Base-by-base conservation (phyloP, 306 rosid species). In the Vachellia collinsii region DNA sequence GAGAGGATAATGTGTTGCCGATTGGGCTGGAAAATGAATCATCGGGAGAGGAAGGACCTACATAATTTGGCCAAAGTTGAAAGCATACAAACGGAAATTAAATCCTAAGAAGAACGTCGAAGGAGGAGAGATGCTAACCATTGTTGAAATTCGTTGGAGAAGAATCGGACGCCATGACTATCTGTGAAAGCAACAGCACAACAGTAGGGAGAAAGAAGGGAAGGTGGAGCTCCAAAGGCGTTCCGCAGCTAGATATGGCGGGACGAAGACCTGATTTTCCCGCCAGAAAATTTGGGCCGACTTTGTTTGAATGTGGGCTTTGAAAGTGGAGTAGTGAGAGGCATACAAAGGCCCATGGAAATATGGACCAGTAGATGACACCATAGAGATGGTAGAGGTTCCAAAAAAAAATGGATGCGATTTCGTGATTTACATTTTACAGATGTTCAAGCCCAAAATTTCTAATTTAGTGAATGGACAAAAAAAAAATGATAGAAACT, bases 21-120 rank as follows among this genome's bases (percentile, higher is more conserved):
- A 94, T 86, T n/a, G 97, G 97, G 71, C 97, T 94, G 20, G 98
- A 92, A 34, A 78, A 79, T n/a, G 90, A 90, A 79, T 92, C 97
- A 36, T 91, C 94, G 1, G 97, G 97, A 6, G 98, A 94, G 0
- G 98, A 91, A 70, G 97, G 91, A 17, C 90, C 98, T 94, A 85
- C 25, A 70, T 62, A 14, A 50, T 70, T 58, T 36, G 4, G 58
- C 42, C 1, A 58, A 77, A n/a, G 6, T 51, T 42, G 42, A 48
- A 63, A 78, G 66, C 17, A 66, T 5, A 43, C 36, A 64, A 13
- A 56, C 10, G 0, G 7, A 61, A 70, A 65, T 17, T 19, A 22
- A 41, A 70, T 19, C 1, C 5, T 7, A 1, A n/a, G 11, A 41
- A 80, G 36, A 66, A 65, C 16, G 46, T 25, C 22, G 47, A 23